These are phyloP conservation scores for Ceratocystis ficicola DNA, from an alignment of 2,329 filamentous ascomycete species.

Conservation along the genomic window DNA sequence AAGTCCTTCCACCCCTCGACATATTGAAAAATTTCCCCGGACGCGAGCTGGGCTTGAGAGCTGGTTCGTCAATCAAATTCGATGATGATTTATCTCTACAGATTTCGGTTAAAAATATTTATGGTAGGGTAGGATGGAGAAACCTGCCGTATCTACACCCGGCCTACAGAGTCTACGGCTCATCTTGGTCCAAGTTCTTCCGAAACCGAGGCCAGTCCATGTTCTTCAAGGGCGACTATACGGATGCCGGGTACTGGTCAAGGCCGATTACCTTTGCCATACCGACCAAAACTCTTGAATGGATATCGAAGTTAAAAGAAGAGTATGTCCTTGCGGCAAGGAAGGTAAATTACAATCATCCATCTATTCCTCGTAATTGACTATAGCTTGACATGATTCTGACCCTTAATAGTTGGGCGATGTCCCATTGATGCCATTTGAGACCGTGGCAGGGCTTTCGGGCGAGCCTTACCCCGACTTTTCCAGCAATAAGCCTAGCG, in stretches of 20 bases:
- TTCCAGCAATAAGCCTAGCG: background rate
- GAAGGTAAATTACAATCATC: background rate
- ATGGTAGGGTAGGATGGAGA: slow-evolving; percentile 4
- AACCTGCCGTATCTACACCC: slow-evolving; percentile 13
- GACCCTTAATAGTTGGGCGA: background rate
- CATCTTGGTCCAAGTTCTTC: slow-evolving; percentile 14
- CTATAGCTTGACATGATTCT: background rate
- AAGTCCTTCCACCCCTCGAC: slow-evolving; percentile 9
- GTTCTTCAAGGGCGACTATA: slow-evolving; percentile 14
- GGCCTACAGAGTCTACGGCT: slow-evolving; percentile 8
- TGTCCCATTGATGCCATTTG: background rate
- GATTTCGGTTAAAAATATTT: background rate
- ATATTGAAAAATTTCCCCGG: slow-evolving; percentile 7
- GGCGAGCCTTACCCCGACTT: slow-evolving; percentile 11
- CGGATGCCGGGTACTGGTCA: background rate
- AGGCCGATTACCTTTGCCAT: slow-evolving; percentile 16
- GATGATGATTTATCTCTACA: background rate
- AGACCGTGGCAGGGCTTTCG: background rate
- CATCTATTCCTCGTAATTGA: too few relatives aligned
- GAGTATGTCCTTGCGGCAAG: background rate
- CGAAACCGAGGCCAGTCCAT: slow-evolving; percentile 12
- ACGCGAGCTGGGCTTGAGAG: slow-evolving; percentile 8
- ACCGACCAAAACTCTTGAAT: background rate
- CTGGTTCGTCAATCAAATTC: slow-evolving; percentile 2
- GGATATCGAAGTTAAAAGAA: background rate